Conservation (phyloP, 768 basidiomycete genomes). For the Suillus paluster region DNA sequence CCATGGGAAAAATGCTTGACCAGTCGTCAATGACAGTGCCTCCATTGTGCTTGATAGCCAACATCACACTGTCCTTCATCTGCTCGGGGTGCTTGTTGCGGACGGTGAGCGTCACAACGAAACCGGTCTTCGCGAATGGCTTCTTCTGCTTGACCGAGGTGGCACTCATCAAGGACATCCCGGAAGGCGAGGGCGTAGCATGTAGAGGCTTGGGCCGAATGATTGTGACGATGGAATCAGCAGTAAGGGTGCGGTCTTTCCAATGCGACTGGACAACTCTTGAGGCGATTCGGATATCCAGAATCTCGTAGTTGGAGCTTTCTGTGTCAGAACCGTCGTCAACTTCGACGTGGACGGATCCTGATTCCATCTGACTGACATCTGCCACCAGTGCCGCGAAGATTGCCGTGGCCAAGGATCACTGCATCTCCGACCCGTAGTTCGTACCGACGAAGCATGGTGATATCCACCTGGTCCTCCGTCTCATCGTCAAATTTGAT, state of each 20-base stretch:
- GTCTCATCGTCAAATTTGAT: slow-evolving; percentile 74
- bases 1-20: slow-evolving; percentile 56
- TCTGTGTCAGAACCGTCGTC: slow-evolving; percentile 40
- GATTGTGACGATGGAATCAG: slow-evolving; percentile 47
- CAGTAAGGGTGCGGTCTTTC: slow-evolving; percentile 53
- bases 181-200: slow-evolving; percentile 54
- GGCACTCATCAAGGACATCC: slow-evolving; percentile 43
- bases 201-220: slow-evolving; percentile 40
- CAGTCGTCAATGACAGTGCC: slow-evolving; percentile 69
- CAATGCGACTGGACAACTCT: slow-evolving; percentile 56
- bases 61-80: slow-evolving; percentile 48
- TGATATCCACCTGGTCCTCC: slow-evolving; percentile 48
- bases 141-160: slow-evolving; percentile 40
- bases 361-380: slow-evolving; percentile 34
- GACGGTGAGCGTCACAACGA: slow-evolving; percentile 59
- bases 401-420: slow-evolving; percentile 36
- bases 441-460: slow-evolving; percentile 57
- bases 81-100: slow-evolving; percentile 39
- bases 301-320: slow-evolving; percentile 34
- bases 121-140: slow-evolving; percentile 53
- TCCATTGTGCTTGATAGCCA: slow-evolving; percentile 51
- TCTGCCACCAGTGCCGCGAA: slow-evolving; percentile 37
- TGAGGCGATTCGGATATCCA: slow-evolving; percentile 52
- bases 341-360: slow-evolving; percentile 41
- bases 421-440: slow-evolving; percentile 63